Conservation (phyloP, 768 basidiomycete genomes). For the Cystofilobasidium bisporidii region DNA sequence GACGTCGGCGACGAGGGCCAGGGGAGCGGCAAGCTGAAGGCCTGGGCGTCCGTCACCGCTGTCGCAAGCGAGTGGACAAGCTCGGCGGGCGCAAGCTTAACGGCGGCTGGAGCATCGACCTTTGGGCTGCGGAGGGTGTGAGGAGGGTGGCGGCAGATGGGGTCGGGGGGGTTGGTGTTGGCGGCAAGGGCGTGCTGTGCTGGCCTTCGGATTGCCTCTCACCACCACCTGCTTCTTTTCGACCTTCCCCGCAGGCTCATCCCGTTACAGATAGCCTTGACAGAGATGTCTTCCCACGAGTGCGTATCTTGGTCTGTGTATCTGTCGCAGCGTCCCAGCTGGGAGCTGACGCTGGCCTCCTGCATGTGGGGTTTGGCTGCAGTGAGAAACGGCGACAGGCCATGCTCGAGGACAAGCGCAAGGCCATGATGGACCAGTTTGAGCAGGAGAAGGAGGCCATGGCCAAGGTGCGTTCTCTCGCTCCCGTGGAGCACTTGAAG, state of each 20-base stretch:
- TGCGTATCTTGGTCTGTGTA: too few species aligned
- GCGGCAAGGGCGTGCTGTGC: too few species aligned
- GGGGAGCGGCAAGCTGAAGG: neutral
- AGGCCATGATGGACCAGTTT: slow-evolving; percentile 38
- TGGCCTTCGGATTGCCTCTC: neutral
- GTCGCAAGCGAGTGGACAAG: slow-evolving; percentile 1
- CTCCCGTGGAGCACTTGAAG: too few species aligned
- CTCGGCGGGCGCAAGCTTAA: slow-evolving; percentile 12
- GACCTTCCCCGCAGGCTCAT: neutral
- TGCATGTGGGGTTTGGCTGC: neutral
- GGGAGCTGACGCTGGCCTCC: too few species aligned
- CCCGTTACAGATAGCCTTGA: neutral
- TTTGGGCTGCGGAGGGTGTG: too few species aligned
- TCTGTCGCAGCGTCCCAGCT: too few species aligned
- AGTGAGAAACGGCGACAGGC: slow-evolving; percentile 65
- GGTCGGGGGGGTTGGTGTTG: neutral
- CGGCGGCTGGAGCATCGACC: neutral
- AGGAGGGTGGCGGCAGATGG: too few species aligned
- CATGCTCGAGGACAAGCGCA: slow-evolving; percentile 68
- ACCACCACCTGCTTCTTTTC: neutral
- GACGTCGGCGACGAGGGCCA: slow-evolving; percentile 70
- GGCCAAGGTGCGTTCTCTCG: slow-evolving; percentile 8
- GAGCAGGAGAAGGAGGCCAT: slow-evolving; percentile 28
- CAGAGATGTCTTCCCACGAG: slow-evolving; percentile 22
- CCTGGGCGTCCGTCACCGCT: neutral